phyloP scores from a whole-genome alignment of 2,329 filamentous ascomycete species.

The Fusarium bactridioides region DNA sequence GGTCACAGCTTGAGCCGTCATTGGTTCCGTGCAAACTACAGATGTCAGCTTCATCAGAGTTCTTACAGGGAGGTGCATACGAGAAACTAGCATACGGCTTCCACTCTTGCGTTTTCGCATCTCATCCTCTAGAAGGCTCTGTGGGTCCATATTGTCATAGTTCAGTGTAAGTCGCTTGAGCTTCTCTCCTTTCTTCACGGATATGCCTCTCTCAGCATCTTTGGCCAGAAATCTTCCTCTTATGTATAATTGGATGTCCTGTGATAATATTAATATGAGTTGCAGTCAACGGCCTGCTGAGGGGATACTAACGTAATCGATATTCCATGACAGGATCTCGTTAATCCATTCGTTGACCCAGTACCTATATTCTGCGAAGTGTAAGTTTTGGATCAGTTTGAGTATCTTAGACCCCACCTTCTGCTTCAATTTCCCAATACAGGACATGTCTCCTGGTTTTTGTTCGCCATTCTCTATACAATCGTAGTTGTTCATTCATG shows the following conservation, averaged over 20 bases:
- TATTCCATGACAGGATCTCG: conserved; percentile 3
- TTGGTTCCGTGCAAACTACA: conserved; percentile 1
- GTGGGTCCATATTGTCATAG: not conserved
- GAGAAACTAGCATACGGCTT: not conserved
- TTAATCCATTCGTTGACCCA: conserved; percentile 12
- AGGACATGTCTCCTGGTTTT: conserved; percentile 6
- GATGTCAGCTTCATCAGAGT: not conserved
- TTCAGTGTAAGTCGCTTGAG: conserved; percentile 1
- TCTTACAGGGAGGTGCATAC: not conserved
- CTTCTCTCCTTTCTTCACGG: conserved; percentile 1
- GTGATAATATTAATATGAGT: not conserved
- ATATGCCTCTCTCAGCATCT: not conserved
- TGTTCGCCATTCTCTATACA: conserved; percentile 3
- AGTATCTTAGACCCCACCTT: not conserved
- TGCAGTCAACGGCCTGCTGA: not conserved
- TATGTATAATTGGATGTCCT: conserved; percentile 6
- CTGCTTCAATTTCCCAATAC: conserved; percentile 9
- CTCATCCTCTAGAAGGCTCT: not conserved
- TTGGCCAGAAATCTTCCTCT: not conserved
- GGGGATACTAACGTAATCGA: not conserved
- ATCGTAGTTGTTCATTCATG: conserved; percentile 2
- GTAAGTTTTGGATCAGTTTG: not conserved
- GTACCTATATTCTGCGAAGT: not conserved
- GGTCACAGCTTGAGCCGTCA: not conserved
- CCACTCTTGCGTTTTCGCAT: not conserved